Conservation (phyloP, 1,284 basidiomycete genomes). For the Anthracocystis panici-leucophaei region DNA sequence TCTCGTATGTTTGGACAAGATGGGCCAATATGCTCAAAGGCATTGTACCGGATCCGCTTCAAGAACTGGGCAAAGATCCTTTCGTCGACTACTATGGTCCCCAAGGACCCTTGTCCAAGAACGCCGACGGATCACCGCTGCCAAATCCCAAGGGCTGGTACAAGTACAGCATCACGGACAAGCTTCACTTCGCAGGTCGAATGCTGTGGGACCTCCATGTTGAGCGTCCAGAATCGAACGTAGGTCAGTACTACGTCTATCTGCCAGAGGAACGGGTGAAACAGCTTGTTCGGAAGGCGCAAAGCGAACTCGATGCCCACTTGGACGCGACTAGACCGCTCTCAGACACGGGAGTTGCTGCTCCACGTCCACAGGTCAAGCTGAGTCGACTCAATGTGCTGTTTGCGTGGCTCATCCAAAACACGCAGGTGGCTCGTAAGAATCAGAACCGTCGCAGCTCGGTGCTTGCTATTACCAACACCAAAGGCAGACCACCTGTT, state of each 20-base stretch:
- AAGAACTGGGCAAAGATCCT: not conserved
- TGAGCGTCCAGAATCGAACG: not conserved
- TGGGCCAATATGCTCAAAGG: conserved; percentile 1
- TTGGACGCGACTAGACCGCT: not conserved
- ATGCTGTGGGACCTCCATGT: not conserved
- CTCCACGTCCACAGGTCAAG: not conserved
- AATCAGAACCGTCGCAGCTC: conserved; percentile 1
- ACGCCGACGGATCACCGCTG: not conserved
- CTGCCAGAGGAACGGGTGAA: not conserved
- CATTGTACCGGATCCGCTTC: not conserved
- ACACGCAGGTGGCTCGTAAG: not conserved
- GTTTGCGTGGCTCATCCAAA: conserved; percentile 1
- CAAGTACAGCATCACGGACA: conserved; percentile 1
- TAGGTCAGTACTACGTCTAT: conserved; percentile 2
- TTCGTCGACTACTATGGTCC: not conserved
- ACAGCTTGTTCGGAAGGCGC: not conserved
- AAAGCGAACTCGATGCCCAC: not conserved
- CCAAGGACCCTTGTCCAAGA: not conserved
- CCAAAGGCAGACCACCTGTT: not conserved
- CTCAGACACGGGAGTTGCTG: not conserved
- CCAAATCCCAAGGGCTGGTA: not conserved
- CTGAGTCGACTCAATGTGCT: not conserved
- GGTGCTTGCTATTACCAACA: conserved; percentile 2
- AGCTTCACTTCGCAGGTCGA: not conserved
- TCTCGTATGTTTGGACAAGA: not conserved